phyloP scores from a whole-genome alignment of 176 grass and related monocot species.

The Musa schizocarpa region DNA sequence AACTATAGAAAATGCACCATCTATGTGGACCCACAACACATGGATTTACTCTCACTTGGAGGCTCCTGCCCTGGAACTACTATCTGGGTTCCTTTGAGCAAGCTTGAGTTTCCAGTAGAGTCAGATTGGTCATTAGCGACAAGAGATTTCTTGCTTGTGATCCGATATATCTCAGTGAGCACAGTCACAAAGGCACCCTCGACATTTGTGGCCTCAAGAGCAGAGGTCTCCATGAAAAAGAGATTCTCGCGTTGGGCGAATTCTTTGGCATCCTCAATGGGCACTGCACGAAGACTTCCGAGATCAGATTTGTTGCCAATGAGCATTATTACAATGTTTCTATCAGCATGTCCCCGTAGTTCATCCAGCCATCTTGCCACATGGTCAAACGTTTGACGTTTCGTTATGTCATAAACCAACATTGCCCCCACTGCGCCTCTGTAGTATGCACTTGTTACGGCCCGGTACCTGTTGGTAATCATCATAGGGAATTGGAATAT shows the following conservation, averaged over 20 bases:
- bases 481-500: too few species aligned
- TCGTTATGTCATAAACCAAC: slow-evolving; percentile 4
- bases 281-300: too few species aligned
- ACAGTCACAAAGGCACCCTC: neutral
- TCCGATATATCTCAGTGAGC: neutral
- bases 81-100: slow-evolving; percentile 5
- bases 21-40: neutral
- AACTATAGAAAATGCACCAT: too few species aligned
- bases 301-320: too few species aligned
- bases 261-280: neutral
- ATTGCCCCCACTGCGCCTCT: neutral
- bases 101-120: neutral
- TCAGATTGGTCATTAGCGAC: neutral
- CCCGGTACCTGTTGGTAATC: neutral
- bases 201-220: neutral
- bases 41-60: neutral
- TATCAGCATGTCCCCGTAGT: neutral
- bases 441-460: slow-evolving; percentile 8
- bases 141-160: neutral
- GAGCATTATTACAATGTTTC: too few species aligned
- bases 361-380: slow-evolving; percentile 1
- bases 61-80: slow-evolving; percentile 1
- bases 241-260: slow-evolving; percentile 1
- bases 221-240: slow-evolving; percentile 5
- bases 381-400: neutral